Percentiles rank a stretch among this genome's conserved stretches.
These are phyloP conservation scores for Nicotiana otophora DNA, from an alignment of 257 asterid species.

Conservation along the genomic window DNA sequence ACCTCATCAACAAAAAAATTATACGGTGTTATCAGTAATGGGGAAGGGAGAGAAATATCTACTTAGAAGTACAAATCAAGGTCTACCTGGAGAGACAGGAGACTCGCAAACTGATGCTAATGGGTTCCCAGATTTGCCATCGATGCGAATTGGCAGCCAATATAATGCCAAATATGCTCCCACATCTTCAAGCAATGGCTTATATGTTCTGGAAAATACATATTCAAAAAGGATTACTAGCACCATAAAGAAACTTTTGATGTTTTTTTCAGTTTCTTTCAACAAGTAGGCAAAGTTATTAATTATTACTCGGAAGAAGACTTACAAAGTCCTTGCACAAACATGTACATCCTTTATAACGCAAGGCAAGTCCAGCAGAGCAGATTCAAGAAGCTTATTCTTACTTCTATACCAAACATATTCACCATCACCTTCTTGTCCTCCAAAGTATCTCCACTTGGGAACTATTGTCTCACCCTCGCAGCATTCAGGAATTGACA, in stretches of 20 bases:
- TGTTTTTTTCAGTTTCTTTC: not conserved
- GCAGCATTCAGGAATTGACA: slow-evolving; percentile 70
- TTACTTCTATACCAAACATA: slow-evolving; percentile 78
- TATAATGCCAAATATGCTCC: slow-evolving; percentile 73
- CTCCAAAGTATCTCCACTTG: slow-evolving; percentile 68
- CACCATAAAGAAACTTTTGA: not conserved
- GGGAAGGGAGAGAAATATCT: slow-evolving; percentile 1
- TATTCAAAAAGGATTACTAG: not conserved
- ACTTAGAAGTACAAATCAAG: not conserved
- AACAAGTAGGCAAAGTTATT: not conserved
- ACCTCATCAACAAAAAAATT: no score
- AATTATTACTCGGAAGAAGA: slow-evolving; percentile 10
- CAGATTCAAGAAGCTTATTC: slow-evolving; percentile 56
- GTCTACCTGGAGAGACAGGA: slow-evolving; percentile 82
- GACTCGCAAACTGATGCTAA: slow-evolving; percentile 59
- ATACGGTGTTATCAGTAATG: not conserved
- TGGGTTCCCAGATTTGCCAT: slow-evolving; percentile 67
- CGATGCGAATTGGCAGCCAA: slow-evolving; percentile 81
- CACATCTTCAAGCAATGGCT: slow-evolving; percentile 75
- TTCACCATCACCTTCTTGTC: slow-evolving; percentile 79
- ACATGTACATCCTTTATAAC: slow-evolving; percentile 40
- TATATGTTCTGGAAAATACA: slow-evolving; percentile 52
- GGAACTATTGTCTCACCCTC: slow-evolving; percentile 86
- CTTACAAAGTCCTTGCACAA: slow-evolving; percentile 61
- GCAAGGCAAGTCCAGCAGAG: slow-evolving; percentile 46